These are phyloP conservation scores for Naganishia antarctica DNA, from an alignment of 768 basidiomycete species.

Conservation along the genomic window DNA sequence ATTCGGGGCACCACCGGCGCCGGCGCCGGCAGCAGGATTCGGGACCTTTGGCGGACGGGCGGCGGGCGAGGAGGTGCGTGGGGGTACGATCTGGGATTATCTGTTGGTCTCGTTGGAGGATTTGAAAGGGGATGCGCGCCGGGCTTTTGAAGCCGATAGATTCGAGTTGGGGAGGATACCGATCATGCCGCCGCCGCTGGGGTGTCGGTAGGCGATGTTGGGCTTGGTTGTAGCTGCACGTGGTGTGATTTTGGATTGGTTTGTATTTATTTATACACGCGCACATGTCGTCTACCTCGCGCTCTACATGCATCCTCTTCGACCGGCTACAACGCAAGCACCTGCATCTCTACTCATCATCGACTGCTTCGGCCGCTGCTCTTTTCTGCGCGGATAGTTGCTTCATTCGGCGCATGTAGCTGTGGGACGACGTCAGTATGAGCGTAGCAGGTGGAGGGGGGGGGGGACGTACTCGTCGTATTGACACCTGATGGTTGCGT, in stretches of 20 bases:
- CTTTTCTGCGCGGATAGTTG: slow-evolving; percentile 67
- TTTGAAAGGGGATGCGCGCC: slow-evolving; percentile 4
- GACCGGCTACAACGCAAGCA: too few species aligned
- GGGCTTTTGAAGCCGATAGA: slow-evolving; percentile 23
- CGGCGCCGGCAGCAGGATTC: slow-evolving; percentile 9
- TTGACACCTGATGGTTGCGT: slow-evolving; percentile 63
- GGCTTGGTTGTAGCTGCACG: neutral
- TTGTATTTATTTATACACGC: neutral
- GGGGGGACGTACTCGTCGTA: slow-evolving; percentile 68
- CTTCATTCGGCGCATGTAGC: slow-evolving; percentile 85
- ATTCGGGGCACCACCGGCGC: too few species aligned
- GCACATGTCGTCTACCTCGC: too few species aligned
- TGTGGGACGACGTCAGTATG: slow-evolving; percentile 44
- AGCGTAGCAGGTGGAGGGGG: too few species aligned
- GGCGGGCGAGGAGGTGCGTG: neutral
- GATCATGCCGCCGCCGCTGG: slow-evolving; percentile 27
- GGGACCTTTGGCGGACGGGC: slow-evolving; percentile 5
- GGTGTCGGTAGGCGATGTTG: slow-evolving; percentile 18
- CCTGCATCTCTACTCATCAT: neutral
- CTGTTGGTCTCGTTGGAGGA: slow-evolving; percentile 11
- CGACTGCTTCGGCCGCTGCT: slow-evolving; percentile 50
- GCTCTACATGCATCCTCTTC: too few species aligned
- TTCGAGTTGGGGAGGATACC: slow-evolving; percentile 29
- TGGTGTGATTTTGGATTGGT: neutral
- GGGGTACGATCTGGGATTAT: slow-evolving; percentile 27